A percentile compares a stretch with the other conserved stretches of the same genome.
phyloP scores from a whole-genome alignment of 768 basidiomycete genomes.

The Phlebiopsis flavidoalba region DNA sequence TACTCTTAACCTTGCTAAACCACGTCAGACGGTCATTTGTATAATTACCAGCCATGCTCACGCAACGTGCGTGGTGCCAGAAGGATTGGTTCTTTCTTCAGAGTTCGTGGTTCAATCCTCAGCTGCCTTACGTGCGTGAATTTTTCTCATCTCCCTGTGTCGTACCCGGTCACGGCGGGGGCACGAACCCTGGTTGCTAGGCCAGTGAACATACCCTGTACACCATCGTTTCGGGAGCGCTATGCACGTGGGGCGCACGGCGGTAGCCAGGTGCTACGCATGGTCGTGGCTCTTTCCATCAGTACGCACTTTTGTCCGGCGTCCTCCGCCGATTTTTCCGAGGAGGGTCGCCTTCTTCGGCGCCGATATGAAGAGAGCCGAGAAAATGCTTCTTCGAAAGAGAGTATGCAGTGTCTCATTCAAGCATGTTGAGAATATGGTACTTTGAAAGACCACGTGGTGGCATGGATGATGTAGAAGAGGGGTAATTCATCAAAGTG shows the following conservation, averaged over 20 bases:
- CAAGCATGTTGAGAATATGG: constrained; percentile 79
- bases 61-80: constrained; percentile 93
- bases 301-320: constrained; percentile 88
- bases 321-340: constrained; percentile 85
- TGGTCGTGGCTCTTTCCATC: constrained; percentile 83
- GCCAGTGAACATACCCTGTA: constrained; percentile 81
- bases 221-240: constrained; percentile 90
- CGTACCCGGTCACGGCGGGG: no score
- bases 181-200: no score
- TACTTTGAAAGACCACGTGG: constrained; percentile 74
- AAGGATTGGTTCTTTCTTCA: constrained; percentile 80
- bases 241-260: no score
- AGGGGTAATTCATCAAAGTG: constrained; percentile 96
- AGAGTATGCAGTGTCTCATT: constrained; percentile 80
- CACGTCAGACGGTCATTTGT: constrained; percentile 90
- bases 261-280: no score
- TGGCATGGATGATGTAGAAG: constrained; percentile 91
- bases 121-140: constrained; percentile 68
- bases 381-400: constrained; percentile 90
- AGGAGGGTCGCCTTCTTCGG: constrained; percentile 87
- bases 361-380: constrained; percentile 82
- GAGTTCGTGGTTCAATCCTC: constrained; percentile 81
- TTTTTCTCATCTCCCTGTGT: no score
- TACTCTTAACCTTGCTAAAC: constrained; percentile 94
- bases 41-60: constrained; percentile 94